These are phyloP conservation scores for Phytophthora pluvialis DNA, from an alignment of 352 stramenopile genomes.

Conservation along the genomic window DNA sequence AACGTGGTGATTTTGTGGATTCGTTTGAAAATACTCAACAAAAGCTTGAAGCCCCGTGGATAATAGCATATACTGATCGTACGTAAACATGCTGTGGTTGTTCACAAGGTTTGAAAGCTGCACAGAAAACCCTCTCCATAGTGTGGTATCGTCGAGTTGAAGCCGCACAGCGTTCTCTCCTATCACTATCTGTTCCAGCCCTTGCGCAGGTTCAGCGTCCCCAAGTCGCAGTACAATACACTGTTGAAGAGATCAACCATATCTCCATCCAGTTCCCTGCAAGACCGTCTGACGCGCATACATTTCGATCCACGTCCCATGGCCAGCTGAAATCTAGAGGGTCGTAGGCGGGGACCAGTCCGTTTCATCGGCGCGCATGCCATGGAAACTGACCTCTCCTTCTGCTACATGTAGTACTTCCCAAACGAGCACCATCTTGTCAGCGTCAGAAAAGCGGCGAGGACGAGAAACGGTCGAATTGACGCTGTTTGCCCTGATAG, in stretches of 20 bases:
- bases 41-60: no score
- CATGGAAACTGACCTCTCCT: not conserved
- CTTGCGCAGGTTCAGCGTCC: not conserved
- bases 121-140: not conserved
- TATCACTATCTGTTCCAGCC: not conserved
- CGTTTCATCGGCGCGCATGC: not conserved
- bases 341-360: not conserved
- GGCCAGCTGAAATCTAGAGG: not conserved
- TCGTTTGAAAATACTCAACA: no score
- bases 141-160: not conserved
- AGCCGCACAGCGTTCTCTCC: constrained; percentile 1
- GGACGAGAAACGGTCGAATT: not conserved
- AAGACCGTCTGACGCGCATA: not conserved
- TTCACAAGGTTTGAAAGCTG: not conserved
- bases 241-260: not conserved
- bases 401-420: not conserved
- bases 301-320: not conserved
- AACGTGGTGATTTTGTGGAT: no score
- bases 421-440: not conserved
- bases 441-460: not conserved
- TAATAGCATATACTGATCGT: no score
- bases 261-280: not conserved
- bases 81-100: no score
- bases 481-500: not conserved
- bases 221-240: not conserved